Evolutionary conservation across 2,329 filamentous ascomycete species (phyloP).

Genomic region (Coleophoma eucalyptorum): DNA sequence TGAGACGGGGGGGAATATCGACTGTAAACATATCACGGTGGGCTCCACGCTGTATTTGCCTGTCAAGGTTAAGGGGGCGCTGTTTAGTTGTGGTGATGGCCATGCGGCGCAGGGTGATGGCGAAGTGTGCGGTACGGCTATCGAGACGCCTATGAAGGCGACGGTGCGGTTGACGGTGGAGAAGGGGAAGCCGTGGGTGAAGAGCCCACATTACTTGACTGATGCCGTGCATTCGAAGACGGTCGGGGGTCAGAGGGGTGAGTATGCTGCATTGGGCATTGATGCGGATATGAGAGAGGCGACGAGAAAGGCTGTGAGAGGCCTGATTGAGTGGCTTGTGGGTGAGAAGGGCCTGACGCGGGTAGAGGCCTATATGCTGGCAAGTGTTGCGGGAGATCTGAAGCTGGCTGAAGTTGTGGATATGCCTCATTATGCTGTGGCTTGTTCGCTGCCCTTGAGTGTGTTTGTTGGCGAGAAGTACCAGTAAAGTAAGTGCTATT

Average conservation of each 20-base stretch:
- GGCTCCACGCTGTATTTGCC: constrained; percentile 45
- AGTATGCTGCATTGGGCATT: constrained; percentile 44
- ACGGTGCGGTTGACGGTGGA: constrained; percentile 43
- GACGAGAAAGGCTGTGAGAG: constrained; percentile 41
- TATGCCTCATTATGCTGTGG: constrained; percentile 48
- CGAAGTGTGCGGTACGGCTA: constrained; percentile 52
- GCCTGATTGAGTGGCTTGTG: constrained; percentile 44
- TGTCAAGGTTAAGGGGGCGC: constrained; percentile 42
- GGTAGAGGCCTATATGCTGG: constrained; percentile 48
- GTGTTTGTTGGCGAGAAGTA: constrained; percentile 33
- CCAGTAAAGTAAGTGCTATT: constrained; percentile 2
- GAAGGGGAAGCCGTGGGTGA: constrained; percentile 41
- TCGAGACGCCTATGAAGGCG: constrained; percentile 48
- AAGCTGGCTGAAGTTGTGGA: constrained; percentile 49
- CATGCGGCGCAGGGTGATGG: constrained; percentile 52
- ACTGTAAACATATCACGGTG: constrained; percentile 44
- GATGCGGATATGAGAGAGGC: constrained; percentile 43
- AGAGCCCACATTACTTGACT: constrained; percentile 44
- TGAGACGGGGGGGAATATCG: constrained; percentile 49
- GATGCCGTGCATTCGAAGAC: constrained; percentile 16
- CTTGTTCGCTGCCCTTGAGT: constrained; percentile 43
- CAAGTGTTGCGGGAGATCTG: constrained; percentile 44
- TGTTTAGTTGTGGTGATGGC: constrained; percentile 51
- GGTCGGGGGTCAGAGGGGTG: constrained; percentile 29
- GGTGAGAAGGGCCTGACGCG: constrained; percentile 39